Evolutionary conservation across 1,284 basidiomycete genomes (phyloP).

Genomic region (Malassezia obtusa): DNA sequence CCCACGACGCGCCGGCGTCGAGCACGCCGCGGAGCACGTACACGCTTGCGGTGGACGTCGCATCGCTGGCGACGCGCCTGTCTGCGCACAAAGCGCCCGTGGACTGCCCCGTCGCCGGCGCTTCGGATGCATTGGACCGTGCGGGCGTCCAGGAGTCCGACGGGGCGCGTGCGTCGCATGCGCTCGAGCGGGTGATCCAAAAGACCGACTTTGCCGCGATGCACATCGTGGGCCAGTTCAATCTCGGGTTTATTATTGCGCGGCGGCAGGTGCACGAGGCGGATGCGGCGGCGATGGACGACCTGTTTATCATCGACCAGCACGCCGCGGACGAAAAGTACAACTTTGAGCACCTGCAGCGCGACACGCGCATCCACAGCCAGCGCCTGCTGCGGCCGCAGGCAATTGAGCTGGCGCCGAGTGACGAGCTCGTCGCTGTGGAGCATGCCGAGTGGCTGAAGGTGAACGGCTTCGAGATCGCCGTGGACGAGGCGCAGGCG

Average conservation of each 20-base stretch:
- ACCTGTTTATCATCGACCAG: constrained; percentile 75
- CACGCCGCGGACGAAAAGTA: constrained; percentile 83
- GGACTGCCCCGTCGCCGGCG: too few relatives aligned
- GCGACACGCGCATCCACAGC: constrained; percentile 72
- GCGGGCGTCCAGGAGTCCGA: constrained; percentile 1
- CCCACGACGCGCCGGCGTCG: too few relatives aligned
- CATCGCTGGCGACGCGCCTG: too few relatives aligned
- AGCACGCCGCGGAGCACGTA: too few relatives aligned
- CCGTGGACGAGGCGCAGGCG: constrained; percentile 54
- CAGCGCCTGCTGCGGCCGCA: constrained; percentile 74
- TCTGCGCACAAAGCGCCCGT: too few relatives aligned
- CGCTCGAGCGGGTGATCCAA: constrained; percentile 72
- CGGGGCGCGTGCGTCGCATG: constrained; percentile 56
- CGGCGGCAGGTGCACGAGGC: constrained; percentile 53
- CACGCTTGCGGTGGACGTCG: too few relatives aligned
- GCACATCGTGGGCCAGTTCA: constrained; percentile 87
- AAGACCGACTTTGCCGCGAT: constrained; percentile 78
- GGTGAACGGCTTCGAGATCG: constrained; percentile 74
- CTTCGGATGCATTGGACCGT: not conserved
- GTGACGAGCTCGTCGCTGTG: constrained; percentile 76
- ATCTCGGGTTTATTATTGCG: constrained; percentile 85
- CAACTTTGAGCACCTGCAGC: constrained; percentile 89
- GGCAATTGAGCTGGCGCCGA: constrained; percentile 70
- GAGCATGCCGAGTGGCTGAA: constrained; percentile 74
- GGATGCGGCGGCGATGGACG: constrained; percentile 29